Conservation (phyloP, 805 yeast genomes). For the Torulaspora quercuum region DNA sequence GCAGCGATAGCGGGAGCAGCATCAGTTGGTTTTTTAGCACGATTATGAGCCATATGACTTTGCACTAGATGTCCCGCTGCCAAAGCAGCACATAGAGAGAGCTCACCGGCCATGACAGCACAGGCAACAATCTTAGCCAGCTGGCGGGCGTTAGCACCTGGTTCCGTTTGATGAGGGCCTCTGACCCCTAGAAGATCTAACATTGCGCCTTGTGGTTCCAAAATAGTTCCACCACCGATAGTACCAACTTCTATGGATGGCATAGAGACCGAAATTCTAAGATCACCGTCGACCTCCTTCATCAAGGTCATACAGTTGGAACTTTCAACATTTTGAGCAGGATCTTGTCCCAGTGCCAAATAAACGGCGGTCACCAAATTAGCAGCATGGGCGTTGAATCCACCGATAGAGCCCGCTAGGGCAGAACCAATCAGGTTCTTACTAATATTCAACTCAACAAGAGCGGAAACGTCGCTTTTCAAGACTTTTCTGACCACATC, state of each 20-base stretch:
- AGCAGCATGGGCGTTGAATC: constrained; percentile 98
- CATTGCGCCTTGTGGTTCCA: constrained; percentile 97
- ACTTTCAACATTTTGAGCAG: constrained; percentile 98
- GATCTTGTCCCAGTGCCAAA: constrained; percentile 97
- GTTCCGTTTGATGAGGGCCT: constrained; percentile 91
- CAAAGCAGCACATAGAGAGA: constrained; percentile 89
- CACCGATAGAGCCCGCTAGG: constrained; percentile 98
- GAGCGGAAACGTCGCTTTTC: constrained; percentile 87
- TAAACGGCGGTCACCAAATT: constrained; percentile 91
- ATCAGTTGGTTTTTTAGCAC: constrained; percentile 51
- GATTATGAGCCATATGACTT: constrained; percentile 94
- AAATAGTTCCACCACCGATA: constrained; percentile 97
- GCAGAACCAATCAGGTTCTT: constrained; percentile 96
- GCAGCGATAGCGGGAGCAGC: constrained; percentile 32
- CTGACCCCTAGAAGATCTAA: constrained; percentile 88
- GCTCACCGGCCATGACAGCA: constrained; percentile 93
- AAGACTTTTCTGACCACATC: constrained; percentile 76
- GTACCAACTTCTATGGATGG: constrained; percentile 99
- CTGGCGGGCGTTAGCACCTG: constrained; percentile 93
- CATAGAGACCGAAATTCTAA: constrained; percentile 95
- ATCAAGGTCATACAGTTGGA: constrained; percentile 96
- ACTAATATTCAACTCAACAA: constrained; percentile 82
- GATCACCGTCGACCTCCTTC: constrained; percentile 77
- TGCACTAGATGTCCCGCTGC: constrained; percentile 99
- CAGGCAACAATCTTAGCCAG: constrained; percentile 90